These are phyloP conservation scores for Globisporangium cystogenes DNA, from an alignment of 352 stramenopile species.

Conservation along the genomic window DNA sequence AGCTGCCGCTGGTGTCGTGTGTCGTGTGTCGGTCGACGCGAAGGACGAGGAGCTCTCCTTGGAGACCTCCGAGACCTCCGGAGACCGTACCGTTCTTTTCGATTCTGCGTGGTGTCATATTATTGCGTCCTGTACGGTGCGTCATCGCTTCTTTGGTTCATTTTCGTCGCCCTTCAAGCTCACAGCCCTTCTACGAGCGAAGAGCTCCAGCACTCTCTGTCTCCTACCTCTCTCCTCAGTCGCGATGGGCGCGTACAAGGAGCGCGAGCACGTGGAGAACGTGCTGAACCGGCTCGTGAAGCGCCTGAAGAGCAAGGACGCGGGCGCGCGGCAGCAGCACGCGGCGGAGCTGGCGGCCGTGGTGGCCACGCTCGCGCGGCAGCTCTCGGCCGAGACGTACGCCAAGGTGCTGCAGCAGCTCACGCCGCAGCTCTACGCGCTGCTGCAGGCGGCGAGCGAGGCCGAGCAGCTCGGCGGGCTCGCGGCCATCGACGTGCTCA, in stretches of 20 bases:
- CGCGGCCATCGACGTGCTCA: constrained; percentile 70
- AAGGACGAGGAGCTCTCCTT: too few relatives aligned
- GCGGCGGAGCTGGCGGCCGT: constrained; percentile 55
- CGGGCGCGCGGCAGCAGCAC: constrained; percentile 23
- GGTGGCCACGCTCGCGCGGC: constrained; percentile 57
- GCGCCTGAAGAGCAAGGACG: constrained; percentile 42
- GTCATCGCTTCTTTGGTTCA: too few relatives aligned
- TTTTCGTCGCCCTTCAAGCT: too few relatives aligned
- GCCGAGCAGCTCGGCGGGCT: constrained; percentile 69
- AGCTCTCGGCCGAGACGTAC: constrained; percentile 78
- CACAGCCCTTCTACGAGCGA: too few relatives aligned
- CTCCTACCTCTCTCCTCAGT: too few relatives aligned
- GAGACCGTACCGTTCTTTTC: too few relatives aligned
- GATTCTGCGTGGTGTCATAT: too few relatives aligned
- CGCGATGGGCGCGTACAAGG: constrained; percentile 20
- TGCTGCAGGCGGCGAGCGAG: constrained; percentile 61
- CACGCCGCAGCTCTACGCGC: constrained; percentile 67
- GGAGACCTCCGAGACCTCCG: too few relatives aligned
- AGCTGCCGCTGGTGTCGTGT: too few relatives aligned
- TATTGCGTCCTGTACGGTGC: too few relatives aligned
- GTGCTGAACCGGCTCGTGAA: constrained; percentile 58
- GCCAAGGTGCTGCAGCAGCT: constrained; percentile 67
- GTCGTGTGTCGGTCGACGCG: too few relatives aligned
- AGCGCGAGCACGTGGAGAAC: constrained; percentile 65
- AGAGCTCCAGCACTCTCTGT: too few relatives aligned